Percentiles rank a stretch among this genome's conserved stretches.
These are phyloP conservation scores for Jamesozyma piceae DNA, from an alignment of 805 yeast species.

Conservation along the genomic window DNA sequence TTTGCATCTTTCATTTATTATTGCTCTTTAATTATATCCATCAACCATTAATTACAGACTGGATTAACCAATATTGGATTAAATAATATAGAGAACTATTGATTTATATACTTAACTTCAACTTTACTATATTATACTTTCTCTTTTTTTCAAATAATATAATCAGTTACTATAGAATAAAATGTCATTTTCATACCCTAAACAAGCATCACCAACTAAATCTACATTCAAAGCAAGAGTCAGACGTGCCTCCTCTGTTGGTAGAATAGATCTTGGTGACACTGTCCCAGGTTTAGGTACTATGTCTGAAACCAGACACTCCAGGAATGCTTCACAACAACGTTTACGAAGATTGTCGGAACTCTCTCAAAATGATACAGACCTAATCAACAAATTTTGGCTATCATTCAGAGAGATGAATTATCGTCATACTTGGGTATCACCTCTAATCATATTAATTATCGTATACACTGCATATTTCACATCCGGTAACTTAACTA, in stretches of 20 bases:
- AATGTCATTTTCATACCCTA: background rate
- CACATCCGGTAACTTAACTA: constrained; percentile 48
- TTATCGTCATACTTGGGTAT: constrained; percentile 59
- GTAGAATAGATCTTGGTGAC: constrained; percentile 68
- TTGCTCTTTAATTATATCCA: no score
- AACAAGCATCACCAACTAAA: background rate
- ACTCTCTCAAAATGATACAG: constrained; percentile 39
- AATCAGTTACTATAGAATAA: no score
- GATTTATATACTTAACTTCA: background rate
- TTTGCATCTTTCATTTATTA: no score
- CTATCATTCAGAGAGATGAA: constrained; percentile 37
- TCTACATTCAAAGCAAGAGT: constrained; percentile 2
- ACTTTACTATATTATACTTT: background rate
- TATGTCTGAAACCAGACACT: constrained; percentile 40
- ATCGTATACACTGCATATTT: constrained; percentile 38
- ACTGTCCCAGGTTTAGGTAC: constrained; percentile 58
- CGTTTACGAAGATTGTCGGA: constrained; percentile 6
- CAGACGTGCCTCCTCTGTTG: constrained; percentile 59
- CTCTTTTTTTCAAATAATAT: no score
- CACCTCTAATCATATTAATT: constrained; percentile 46
- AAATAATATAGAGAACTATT: no score
- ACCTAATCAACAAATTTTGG: constrained; percentile 46
- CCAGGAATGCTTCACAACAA: constrained; percentile 30
- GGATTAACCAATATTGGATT: no score
- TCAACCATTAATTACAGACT: no score